These are phyloP conservation scores for Pulveroboletus ravenelii DNA, from an alignment of 768 basidiomycete species.

Conservation along the genomic window DNA sequence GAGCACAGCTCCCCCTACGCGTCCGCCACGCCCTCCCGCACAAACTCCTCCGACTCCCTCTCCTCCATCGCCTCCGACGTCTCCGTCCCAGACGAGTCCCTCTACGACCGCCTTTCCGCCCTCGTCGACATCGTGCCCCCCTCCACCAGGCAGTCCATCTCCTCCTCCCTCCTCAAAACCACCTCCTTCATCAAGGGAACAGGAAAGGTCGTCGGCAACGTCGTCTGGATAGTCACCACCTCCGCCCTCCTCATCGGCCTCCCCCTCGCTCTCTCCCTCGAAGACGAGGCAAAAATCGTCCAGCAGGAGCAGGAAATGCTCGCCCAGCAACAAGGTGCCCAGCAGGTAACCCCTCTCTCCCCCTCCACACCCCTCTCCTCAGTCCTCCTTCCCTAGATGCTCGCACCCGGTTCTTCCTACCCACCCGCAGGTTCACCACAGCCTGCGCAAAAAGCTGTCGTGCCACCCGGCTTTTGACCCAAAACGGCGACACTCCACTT, in stretches of 20 bases:
- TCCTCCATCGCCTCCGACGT: constrained; percentile 73
- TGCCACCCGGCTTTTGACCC: constrained; percentile 79
- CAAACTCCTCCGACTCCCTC: constrained; percentile 65
- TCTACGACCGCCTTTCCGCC: constrained; percentile 83
- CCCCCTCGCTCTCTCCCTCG: constrained; percentile 87
- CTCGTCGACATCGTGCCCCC: constrained; percentile 97
- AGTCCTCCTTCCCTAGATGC: constrained; percentile 55
- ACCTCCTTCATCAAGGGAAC: constrained; percentile 61
- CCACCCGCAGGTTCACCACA: constrained; percentile 42
- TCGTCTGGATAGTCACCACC: constrained; percentile 94
- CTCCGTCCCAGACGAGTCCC: constrained; percentile 69
- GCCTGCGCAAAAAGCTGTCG: constrained; percentile 48
- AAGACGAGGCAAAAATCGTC: constrained; percentile 94
- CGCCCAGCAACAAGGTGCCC: constrained; percentile 88
- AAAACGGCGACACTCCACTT: not conserved
- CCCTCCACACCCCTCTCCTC: constrained; percentile 1
- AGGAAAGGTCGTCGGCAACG: constrained; percentile 73
- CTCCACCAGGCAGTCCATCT: constrained; percentile 73
- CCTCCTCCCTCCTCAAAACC: constrained; percentile 54
- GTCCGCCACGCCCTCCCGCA: constrained; percentile 69
- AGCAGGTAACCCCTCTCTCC: constrained; percentile 57
- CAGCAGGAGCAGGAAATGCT: constrained; percentile 92
- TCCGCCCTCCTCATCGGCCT: constrained; percentile 90
- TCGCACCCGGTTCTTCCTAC: constrained; percentile 57
- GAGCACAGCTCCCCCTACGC: constrained; percentile 75